Evolutionary conservation across 768 basidiomycete genomes (phyloP).

Genomic region (Phylloporus sp.): DNA sequence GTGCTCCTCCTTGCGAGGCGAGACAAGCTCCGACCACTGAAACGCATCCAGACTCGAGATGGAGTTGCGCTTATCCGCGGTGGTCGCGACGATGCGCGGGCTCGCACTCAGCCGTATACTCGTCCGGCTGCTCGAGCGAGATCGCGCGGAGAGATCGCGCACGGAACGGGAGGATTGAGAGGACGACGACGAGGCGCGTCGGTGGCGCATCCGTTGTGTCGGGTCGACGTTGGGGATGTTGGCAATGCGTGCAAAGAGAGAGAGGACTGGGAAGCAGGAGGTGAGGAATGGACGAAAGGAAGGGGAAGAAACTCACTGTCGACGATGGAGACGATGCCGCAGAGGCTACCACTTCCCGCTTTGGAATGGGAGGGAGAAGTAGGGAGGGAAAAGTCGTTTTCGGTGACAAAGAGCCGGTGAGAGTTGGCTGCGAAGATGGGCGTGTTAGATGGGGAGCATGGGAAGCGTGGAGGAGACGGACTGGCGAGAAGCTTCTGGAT

Average conservation of each 20-base stretch:
- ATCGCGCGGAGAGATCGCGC: constrained; percentile 34
- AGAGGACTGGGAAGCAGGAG: constrained; percentile 50
- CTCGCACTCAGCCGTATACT: constrained; percentile 32
- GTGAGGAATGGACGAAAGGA: background rate
- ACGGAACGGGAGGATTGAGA: constrained; percentile 47
- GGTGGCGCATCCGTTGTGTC: constrained; percentile 70
- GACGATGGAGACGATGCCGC: constrained; percentile 76
- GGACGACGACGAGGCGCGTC: constrained; percentile 70
- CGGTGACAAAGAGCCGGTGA: constrained; percentile 74
- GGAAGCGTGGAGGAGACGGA: constrained; percentile 33
- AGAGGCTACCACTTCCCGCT: constrained; percentile 41
- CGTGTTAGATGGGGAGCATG: constrained; percentile 1
- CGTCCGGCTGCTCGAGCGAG: constrained; percentile 41
- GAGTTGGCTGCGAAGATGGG: constrained; percentile 55
- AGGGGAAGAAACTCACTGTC: constrained; percentile 50
- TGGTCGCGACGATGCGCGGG: constrained; percentile 30
- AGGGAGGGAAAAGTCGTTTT: constrained; percentile 45
- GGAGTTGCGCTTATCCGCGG: constrained; percentile 28
- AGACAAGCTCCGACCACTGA: constrained; percentile 31
- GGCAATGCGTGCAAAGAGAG: constrained; percentile 70
- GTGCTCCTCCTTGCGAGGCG: constrained; percentile 28
- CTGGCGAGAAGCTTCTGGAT: constrained; percentile 81
- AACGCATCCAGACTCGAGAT: constrained; percentile 30
- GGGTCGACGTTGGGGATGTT: constrained; percentile 74
- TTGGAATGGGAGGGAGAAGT: constrained; percentile 44